A percentile compares a stretch with the other conserved stretches of the same genome.
These are phyloP conservation scores for Kurtzmaniella fragi DNA, from an alignment of 805 yeast genomes.

Conservation along the genomic window DNA sequence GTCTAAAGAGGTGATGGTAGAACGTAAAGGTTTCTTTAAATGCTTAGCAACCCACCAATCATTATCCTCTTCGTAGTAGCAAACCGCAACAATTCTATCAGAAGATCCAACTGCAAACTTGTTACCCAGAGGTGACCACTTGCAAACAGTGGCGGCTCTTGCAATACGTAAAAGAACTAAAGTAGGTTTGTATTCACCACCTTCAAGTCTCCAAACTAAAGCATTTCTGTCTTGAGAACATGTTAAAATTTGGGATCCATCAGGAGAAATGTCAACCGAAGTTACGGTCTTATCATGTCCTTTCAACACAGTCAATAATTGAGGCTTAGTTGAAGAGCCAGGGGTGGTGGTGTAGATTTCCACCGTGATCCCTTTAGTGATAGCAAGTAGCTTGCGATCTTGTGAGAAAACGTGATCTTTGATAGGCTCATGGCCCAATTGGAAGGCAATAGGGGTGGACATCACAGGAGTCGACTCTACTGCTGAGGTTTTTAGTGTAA, in stretches of 20 bases:
- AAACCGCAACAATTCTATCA: constrained; percentile 89
- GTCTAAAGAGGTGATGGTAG: constrained; percentile 74
- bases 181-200: constrained; percentile 72
- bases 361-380: constrained; percentile 73
- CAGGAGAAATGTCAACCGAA: constrained; percentile 83
- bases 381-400: constrained; percentile 62
- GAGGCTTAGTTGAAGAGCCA: constrained; percentile 42
- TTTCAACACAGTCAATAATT: constrained; percentile 57
- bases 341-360: constrained; percentile 63
- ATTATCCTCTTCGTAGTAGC: constrained; percentile 92
- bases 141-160: constrained; percentile 90
- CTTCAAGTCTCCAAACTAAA: constrained; percentile 81
- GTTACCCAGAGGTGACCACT: constrained; percentile 93
- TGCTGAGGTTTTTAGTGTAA: constrained; percentile 7
- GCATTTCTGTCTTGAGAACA: constrained; percentile 98
- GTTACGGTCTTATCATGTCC: constrained; percentile 95
- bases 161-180: constrained; percentile 87
- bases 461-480: constrained; percentile 25
- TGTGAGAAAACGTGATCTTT: constrained; percentile 86
- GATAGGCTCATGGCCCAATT: constrained; percentile 78
- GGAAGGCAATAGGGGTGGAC: constrained; percentile 41
- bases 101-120: constrained; percentile 98
- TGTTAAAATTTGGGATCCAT: constrained; percentile 82
- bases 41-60: constrained; percentile 99
- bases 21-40: constrained; percentile 88